These are phyloP conservation scores for Anastatica hierochuntica DNA, from an alignment of 345 rosid species.

Conservation along the genomic window DNA sequence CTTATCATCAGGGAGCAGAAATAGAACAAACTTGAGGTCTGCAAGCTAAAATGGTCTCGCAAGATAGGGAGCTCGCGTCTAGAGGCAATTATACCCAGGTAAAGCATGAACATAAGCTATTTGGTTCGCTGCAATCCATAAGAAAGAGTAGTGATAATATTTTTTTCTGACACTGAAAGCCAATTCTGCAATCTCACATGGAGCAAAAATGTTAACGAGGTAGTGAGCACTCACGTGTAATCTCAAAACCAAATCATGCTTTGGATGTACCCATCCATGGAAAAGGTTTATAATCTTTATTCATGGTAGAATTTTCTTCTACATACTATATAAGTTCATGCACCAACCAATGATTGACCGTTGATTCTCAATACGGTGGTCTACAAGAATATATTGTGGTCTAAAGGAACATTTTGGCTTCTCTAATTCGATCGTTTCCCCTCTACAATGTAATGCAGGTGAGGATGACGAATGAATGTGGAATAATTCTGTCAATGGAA, in stretches of 20 bases:
- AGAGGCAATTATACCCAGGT: slow-evolving; percentile 99
- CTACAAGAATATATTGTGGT: no score
- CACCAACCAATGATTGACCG: neutral
- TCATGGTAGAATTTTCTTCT: neutral
- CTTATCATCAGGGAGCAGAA: slow-evolving; percentile 90
- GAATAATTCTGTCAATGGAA: no score
- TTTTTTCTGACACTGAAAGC: slow-evolving; percentile 96
- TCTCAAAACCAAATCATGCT: slow-evolving; percentile 97
- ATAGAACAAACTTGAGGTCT: slow-evolving; percentile 91
- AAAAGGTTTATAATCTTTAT: slow-evolving; percentile 47
- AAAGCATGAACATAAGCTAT: slow-evolving; percentile 2
- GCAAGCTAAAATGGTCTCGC: slow-evolving; percentile 91
- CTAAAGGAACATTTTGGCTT: no score
- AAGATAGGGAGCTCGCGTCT: slow-evolving; percentile 98
- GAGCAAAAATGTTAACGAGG: slow-evolving; percentile 96
- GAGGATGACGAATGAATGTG: no score
- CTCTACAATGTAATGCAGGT: no score
- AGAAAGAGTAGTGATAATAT: neutral
- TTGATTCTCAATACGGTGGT: no score
- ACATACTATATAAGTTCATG: neutral
- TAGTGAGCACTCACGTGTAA: slow-evolving; percentile 94
- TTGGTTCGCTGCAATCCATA: neutral
- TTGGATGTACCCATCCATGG: slow-evolving; percentile 91
- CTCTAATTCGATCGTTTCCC: no score
- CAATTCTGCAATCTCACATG: slow-evolving; percentile 97